Base-by-base conservation (phyloP, 2,329 filamentous ascomycete species). In the Fusarium pseudoanthophilum region DNA sequence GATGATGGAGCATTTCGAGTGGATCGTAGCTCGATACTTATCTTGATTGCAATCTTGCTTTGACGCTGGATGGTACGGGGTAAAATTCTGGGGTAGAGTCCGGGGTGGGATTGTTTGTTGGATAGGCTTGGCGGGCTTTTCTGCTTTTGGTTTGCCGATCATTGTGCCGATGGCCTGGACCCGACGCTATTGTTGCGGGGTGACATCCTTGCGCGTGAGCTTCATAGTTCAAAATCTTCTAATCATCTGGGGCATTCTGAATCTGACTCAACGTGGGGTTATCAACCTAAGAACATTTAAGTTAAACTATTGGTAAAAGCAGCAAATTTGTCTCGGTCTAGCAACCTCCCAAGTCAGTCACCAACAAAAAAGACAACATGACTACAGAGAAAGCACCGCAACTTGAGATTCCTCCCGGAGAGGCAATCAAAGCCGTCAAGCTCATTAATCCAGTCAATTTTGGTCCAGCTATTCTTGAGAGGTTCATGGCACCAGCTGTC, bases 391-490 rank as follows among this genome's bases (percentile, higher is more conserved):
- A 28, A 58, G 55, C 30, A 61, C 46, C 16, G 3, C 42, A 32
- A 7, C 55, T 72, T 18, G 43, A 51, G 15, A 64, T 74, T 24
- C 74, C 71, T 11, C 39, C 11, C 2, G 74, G 73, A 24, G 46
- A 69, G 24, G 57, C 46, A 4, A 30, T 72, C 4, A 24, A 58
- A n/a, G 77, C 64, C 3, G 78, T 82, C 28, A 81, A 74, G 63
- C 72, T 84, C 43, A 83, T 84, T 34, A 83, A 82, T 51, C 77
- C 82, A 0, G 81, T 82, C 28, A 82, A 83, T 36, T 83, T 84
- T 60, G 82, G 82, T 1, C 82, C 82, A 7, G 79, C 82, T 10
- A 79, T 83, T 30, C 68, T 84, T 14, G 70, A 81, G 7, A 75
- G 82, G 11, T 83, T 84, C 59, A 83, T 84, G 82, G 80, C 75